Percentiles rank a stretch among this genome's conserved stretches.
These are phyloP conservation scores for Komagataella ulmi DNA, from an alignment of 805 yeast genomes.

Conservation along the genomic window DNA sequence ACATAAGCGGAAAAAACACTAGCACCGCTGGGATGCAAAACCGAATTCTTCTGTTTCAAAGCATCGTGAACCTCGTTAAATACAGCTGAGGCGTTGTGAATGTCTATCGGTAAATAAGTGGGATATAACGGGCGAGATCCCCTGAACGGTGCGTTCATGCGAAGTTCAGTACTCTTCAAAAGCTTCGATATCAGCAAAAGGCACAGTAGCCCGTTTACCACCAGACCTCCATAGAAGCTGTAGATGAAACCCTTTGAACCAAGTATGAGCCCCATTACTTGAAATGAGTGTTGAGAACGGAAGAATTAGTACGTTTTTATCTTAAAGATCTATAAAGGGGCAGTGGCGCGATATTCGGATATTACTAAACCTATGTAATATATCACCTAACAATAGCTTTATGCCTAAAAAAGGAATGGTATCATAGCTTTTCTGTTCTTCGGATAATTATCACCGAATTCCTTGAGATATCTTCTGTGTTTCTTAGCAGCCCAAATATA, in stretches of 20 bases:
- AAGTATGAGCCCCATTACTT: neutral
- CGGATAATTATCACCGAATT: slow-evolving; percentile 71
- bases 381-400: neutral
- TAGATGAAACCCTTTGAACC: neutral
- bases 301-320: too few relatives aligned
- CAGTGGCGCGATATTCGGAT: neutral
- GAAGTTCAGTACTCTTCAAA: neutral
- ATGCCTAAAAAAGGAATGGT: slow-evolving; percentile 50
- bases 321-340: neutral
- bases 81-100: slow-evolving; percentile 36
- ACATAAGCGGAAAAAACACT: slow-evolving; percentile 46
- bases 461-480: slow-evolving; percentile 52
- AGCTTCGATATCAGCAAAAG: neutral
- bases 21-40: slow-evolving; percentile 42
- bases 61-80: slow-evolving; percentile 44
- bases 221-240: neutral
- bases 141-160: neutral
- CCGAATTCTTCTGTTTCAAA: slow-evolving; percentile 34
- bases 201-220: neutral
- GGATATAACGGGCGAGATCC: slow-evolving; percentile 1
- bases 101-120: slow-evolving; percentile 19
- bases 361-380: too few relatives aligned
- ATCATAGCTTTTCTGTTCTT: slow-evolving; percentile 64
- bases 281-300: neutral
- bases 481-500: slow-evolving; percentile 84